phyloP scores from a whole-genome alignment of 768 basidiomycete genomes.

The Phylloporus sp. region DNA sequence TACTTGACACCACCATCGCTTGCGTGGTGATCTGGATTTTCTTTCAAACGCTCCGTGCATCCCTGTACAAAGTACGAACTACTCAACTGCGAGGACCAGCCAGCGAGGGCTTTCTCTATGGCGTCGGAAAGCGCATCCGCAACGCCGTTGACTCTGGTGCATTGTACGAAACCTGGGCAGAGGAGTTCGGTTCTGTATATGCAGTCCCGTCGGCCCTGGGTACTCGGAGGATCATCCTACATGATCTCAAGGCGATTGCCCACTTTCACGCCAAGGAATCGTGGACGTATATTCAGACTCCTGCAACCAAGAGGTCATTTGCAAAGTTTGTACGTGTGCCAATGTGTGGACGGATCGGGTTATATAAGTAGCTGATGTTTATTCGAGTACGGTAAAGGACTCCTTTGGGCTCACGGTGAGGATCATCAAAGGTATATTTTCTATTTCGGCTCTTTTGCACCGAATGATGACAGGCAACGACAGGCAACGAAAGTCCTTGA shows the following conservation, averaged over 20 bases:
- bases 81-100: conserved; percentile 19
- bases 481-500: conserved; percentile 37
- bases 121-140: conserved; percentile 7
- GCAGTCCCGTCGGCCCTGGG: conserved; percentile 14
- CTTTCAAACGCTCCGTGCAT: no score
- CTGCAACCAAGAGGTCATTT: conserved; percentile 30
- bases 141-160: not conserved
- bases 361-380: no score
- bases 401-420: conserved; percentile 37
- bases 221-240: conserved; percentile 12
- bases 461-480: no score
- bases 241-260: conserved; percentile 39
- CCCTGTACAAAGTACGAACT: conserved; percentile 1
- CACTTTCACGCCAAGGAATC: conserved; percentile 13
- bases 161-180: conserved; percentile 22
- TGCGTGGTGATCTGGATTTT: no score
- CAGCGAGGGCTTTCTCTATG: conserved; percentile 15
- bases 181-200: conserved; percentile 18
- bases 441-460: no score
- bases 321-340: conserved; percentile 16
- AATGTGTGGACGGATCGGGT: no score
- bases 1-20: no score
- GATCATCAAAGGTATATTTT: conserved; percentile 39
- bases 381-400: conserved; percentile 24
- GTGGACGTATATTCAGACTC: conserved; percentile 40